These are phyloP conservation scores for Podospora sp. DNA, from an alignment of 495 filamentous ascomycete genomes.

Conservation along the genomic window DNA sequence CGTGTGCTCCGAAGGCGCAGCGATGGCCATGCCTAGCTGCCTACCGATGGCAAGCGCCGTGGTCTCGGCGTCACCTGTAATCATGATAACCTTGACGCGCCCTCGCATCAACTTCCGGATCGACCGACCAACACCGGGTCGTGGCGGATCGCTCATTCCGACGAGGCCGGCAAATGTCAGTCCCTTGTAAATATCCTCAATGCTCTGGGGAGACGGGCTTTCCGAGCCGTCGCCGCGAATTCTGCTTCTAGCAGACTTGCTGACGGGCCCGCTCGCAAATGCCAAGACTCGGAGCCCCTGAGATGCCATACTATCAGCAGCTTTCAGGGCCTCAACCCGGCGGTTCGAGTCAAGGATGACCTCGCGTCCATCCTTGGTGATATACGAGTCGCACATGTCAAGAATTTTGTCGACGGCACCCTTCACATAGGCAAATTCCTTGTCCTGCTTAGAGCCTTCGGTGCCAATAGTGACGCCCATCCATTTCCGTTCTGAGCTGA, in stretches of 20 bases:
- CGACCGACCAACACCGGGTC: constrained; percentile 83
- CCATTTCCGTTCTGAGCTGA: constrained; percentile 97
- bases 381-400: constrained; percentile 83
- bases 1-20: constrained; percentile 47
- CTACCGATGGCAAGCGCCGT: constrained; percentile 91
- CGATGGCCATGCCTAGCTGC: constrained; percentile 86
- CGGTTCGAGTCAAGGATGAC: constrained; percentile 80
- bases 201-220: constrained; percentile 46
- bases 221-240: constrained; percentile 38
- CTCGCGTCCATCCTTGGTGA: constrained; percentile 85
- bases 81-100: constrained; percentile 96
- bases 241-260: constrained; percentile 40
- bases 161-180: constrained; percentile 89
- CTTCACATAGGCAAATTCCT: constrained; percentile 88
- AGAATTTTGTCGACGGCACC: constrained; percentile 90
- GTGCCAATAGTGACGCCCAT: constrained; percentile 90
- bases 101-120: constrained; percentile 91
- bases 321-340: constrained; percentile 71
- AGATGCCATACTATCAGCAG: constrained; percentile 86
- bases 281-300: constrained; percentile 89
- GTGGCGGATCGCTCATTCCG: constrained; percentile 95
- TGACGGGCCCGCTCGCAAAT: constrained; percentile 77
- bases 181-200: constrained; percentile 76
- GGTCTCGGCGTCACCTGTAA: constrained; percentile 93
- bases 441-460: constrained; percentile 52